Base-by-base conservation (phyloP, 2,329 filamentous ascomycete genomes). In the Orbilia blumenaviensis region DNA sequence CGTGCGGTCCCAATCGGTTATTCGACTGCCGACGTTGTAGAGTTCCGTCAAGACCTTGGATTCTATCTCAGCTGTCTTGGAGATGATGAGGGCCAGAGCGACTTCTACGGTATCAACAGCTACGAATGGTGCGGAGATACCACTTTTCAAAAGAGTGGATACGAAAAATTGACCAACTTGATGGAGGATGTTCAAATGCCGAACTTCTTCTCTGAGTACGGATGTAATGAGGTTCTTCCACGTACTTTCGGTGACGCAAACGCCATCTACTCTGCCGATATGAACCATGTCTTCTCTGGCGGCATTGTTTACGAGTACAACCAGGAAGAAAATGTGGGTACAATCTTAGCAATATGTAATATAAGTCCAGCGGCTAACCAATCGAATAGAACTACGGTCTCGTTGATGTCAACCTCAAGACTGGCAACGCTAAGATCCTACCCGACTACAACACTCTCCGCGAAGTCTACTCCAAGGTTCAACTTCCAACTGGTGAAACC, bases 261-360 rank as follows among this genome's bases (percentile, higher is more conserved):
- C 66, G 85, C 89, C 77, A 89, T 95, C 78, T 94, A 94, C 83
- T 87, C 91, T 68, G 80, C 85, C 41, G 80, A 92, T 78, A 93
- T 94, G 90, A 89, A 84, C 10, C 82, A 85, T 16, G 85, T 88
- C 68, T 89, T 94, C 81, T 90, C 89, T 66, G 92, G 92, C 78
- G 92, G 91, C 78, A 86, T 95, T 50, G 91, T 94, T 50, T 95
- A 94, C 85, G 91, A 95, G 83, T 94, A 88, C 83, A 89, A 89
- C 0, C 87, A 93, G 83, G 92, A 94, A 81, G 83, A 84, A 44
- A 90, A 90, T 82, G 84, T 75, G 46, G 18, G 71, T 62, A 9
- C 8, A 32, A 18, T 9, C 25, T n/a, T 12, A 12, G 29, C 32
- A 7, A 1, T 38, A 32, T 86, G 29, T 5, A 23, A 23, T 12